These are phyloP conservation scores for Pouteria campechiana DNA, from an alignment of 179 eudicot species.

Conservation along the genomic window DNA sequence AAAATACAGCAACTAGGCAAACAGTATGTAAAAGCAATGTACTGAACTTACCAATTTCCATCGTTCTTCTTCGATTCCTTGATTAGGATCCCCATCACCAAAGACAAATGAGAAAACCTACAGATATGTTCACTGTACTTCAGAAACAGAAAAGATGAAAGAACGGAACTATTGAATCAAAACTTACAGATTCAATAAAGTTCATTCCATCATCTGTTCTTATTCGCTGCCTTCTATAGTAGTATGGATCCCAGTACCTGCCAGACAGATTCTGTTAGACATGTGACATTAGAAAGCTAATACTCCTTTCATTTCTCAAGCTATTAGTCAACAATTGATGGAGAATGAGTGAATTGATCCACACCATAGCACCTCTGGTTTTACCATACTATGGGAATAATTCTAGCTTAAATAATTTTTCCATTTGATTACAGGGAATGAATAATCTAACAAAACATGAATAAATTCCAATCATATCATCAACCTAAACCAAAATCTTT, in stretches of 20 bases:
- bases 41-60: slow-evolving; percentile 99
- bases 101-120: slow-evolving; percentile 94
- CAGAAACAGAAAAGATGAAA: slow-evolving; percentile 3
- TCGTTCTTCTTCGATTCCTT: slow-evolving; percentile 97
- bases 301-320: too few species aligned
- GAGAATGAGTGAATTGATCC: not conserved
- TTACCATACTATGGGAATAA: not conserved
- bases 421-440: too few species aligned
- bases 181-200: slow-evolving; percentile 84
- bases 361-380: not conserved
- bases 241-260: slow-evolving; percentile 98
- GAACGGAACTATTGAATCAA: not conserved
- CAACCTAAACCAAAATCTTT: too few species aligned
- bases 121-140: slow-evolving; percentile 9
- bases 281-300: too few species aligned
- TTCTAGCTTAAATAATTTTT: too few species aligned
- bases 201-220: slow-evolving; percentile 55
- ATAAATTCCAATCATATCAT: too few species aligned
- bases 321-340: not conserved
- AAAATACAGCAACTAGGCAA: too few species aligned
- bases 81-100: slow-evolving; percentile 99
- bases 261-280: too few species aligned
- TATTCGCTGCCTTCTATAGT: slow-evolving; percentile 52
- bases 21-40: too few species aligned
- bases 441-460: too few species aligned